Evolutionary conservation across 1,284 basidiomycete genomes (phyloP), one percentile per base, ranked within the genome.

Genomic region (Ustilago bromivora): DNA sequence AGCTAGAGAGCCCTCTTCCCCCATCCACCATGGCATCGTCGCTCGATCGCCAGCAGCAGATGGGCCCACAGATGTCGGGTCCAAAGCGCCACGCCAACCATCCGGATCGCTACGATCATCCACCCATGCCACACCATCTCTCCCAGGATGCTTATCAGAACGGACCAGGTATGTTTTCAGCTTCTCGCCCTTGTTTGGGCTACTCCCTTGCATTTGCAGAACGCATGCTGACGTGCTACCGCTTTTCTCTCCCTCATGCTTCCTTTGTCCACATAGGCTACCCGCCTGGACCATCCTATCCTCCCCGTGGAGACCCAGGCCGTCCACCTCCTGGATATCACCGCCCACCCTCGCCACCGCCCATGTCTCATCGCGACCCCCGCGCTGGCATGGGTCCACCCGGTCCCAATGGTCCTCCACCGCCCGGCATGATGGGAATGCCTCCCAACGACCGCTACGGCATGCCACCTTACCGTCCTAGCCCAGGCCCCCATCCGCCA

Each of bases 121-220:
- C 76, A n/a, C 62, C 71, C 58, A 68, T 73, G 71, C 64, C 71
- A 23, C 76, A 78, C 38, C 76, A 74, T 43, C 66, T 78, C 38
- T 52, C 49, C 7, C 76, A 78, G 53, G 71, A 78, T 46, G 65
- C 66, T 28, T 73, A 78, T 43, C 71, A 78, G 53, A 66, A 73
- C 38, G 64, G 53, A 46, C 70, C 69, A 70, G 70, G 75, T 77
- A 70, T 5, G 75, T 66, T 7, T 53, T 28, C 32, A 3, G 4
- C 31, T n/a, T 36, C 49, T 41, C 23, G 15, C 62, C 41, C 31
- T 15, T 17, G 19, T 11, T 9, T 5, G 7, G 13, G 19, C 57
- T 57, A 23, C 47, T 31, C 19, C 11, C 13, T 23, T 11, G 38
- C 34, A 36, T 49, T 10, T 28, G 3, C 31, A 51, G 31, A 8